Conservation (phyloP, 2,329 filamentous ascomycete genomes). For the Alternaria consortialis region DNA sequence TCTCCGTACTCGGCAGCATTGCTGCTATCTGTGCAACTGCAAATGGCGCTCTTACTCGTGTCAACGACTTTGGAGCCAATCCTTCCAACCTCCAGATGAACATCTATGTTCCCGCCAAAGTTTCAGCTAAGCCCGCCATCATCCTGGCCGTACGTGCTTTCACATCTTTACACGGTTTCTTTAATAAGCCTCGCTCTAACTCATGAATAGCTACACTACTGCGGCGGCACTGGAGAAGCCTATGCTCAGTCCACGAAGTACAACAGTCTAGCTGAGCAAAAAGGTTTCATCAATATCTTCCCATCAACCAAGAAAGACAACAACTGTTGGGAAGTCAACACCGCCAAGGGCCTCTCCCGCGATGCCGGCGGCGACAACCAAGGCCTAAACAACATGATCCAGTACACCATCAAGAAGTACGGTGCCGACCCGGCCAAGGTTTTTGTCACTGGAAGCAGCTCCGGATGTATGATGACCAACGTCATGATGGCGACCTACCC, state of each 20-base stretch:
- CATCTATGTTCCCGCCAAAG: constrained; percentile 58
- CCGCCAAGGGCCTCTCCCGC: constrained; percentile 62
- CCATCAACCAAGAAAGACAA: constrained; percentile 60
- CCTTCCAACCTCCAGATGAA: constrained; percentile 62
- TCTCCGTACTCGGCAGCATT: constrained; percentile 5
- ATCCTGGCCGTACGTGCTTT: constrained; percentile 62
- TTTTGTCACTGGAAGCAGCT: constrained; percentile 39
- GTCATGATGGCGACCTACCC: constrained; percentile 43
- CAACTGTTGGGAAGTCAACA: constrained; percentile 68
- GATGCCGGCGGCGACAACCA: constrained; percentile 65
- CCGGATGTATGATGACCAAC: constrained; percentile 47
- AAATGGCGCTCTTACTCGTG: constrained; percentile 38
- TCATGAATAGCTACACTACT: constrained; percentile 34
- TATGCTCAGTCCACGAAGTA: constrained; percentile 30
- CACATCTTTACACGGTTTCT: neutral
- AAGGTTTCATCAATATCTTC: constrained; percentile 69
- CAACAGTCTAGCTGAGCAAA: constrained; percentile 57
- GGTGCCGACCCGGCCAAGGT: constrained; percentile 61
- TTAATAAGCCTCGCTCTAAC: neutral
- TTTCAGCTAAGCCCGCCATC: constrained; percentile 59
- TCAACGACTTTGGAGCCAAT: constrained; percentile 54
- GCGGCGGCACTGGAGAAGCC: constrained; percentile 50
- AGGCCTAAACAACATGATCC: constrained; percentile 67
- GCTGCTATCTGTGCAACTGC: constrained; percentile 15
- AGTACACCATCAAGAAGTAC: constrained; percentile 62